phyloP scores from a whole-genome alignment of 1,139 yeast species.

The Pichia sp. region DNA sequence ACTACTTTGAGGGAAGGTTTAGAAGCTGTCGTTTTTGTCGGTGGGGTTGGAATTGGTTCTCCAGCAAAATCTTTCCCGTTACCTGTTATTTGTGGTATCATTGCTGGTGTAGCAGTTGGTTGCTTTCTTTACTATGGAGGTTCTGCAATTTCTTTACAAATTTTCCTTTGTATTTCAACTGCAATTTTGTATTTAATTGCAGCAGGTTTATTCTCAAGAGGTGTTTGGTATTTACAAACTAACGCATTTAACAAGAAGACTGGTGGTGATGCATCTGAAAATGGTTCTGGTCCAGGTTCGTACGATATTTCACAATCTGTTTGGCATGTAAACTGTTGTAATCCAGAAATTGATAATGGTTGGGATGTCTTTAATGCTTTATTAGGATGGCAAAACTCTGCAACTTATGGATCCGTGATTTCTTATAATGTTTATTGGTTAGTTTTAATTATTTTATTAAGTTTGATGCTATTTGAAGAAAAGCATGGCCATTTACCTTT shows the following conservation, averaged over 20 bases:
- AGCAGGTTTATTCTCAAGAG: constrained; percentile 86
- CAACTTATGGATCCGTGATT: constrained; percentile 81
- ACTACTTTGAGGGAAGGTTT: constrained; percentile 83
- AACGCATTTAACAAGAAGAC: constrained; percentile 54
- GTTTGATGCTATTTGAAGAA: constrained; percentile 69
- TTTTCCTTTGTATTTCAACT: constrained; percentile 74
- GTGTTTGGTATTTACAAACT: constrained; percentile 78
- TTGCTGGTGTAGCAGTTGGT: constrained; percentile 71
- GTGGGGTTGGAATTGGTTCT: constrained; percentile 53
- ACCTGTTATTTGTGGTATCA: constrained; percentile 71
- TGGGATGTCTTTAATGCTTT: constrained; percentile 91
- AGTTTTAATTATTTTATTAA: constrained; percentile 45
- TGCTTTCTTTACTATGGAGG: constrained; percentile 67
- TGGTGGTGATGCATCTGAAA: constrained; percentile 88
- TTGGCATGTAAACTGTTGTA: constrained; percentile 95
- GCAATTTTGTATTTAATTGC: constrained; percentile 77
- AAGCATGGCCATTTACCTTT: constrained; percentile 59
- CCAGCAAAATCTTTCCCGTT: constrained; percentile 70
- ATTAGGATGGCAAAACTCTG: constrained; percentile 88
- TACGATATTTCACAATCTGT: constrained; percentile 70
- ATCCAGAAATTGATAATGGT: constrained; percentile 80
- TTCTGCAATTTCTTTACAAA: constrained; percentile 63
- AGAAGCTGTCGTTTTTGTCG: constrained; percentile 83
- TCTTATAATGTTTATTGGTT: constrained; percentile 85
- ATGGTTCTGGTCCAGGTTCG: constrained; percentile 89